These are phyloP conservation scores for Scedosporium boydii DNA, from an alignment of 2,329 filamentous ascomycete species.

Conservation along the genomic window DNA sequence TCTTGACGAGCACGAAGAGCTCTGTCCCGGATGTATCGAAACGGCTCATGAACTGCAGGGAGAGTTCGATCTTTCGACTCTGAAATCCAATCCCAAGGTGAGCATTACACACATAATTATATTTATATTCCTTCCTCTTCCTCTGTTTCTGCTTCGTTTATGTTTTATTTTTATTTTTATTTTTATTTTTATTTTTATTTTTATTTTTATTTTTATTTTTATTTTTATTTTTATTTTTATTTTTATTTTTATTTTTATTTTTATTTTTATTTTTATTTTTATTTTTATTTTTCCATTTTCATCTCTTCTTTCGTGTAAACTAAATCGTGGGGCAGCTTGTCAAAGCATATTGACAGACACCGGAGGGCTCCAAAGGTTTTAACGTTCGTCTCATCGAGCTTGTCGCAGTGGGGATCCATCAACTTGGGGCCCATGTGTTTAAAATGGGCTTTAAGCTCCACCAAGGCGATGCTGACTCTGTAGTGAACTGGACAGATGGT, in stretches of 20 bases:
- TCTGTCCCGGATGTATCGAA: conserved; percentile 13
- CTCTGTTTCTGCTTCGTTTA: too few species aligned
- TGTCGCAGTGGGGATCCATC: conserved; percentile 17
- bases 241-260: too few species aligned
- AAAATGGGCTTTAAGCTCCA: conserved; percentile 13
- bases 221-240: too few species aligned
- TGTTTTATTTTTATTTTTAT: too few species aligned
- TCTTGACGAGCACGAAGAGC: conserved; percentile 9
- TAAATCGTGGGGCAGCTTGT: too few species aligned
- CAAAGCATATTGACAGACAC: conserved; percentile 13
- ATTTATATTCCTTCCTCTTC: too few species aligned
- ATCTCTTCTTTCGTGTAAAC: too few species aligned
- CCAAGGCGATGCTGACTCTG: conserved; percentile 12
- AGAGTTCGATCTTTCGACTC: conserved; percentile 1
- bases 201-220: too few species aligned
- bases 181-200: too few species aligned
- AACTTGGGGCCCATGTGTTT: conserved; percentile 18
- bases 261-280: too few species aligned
- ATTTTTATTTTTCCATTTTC: too few species aligned
- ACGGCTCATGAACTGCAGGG: conserved; percentile 10
- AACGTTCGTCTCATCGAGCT: conserved; percentile 21
- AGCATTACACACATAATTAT: too few species aligned
- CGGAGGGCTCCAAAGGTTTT: conserved; percentile 16
- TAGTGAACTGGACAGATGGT: conserved; percentile 12
- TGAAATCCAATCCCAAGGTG: conserved; percentile 13